Conservation (phyloP, 495 filamentous ascomycete species). For the Talaromyces liani region DNA sequence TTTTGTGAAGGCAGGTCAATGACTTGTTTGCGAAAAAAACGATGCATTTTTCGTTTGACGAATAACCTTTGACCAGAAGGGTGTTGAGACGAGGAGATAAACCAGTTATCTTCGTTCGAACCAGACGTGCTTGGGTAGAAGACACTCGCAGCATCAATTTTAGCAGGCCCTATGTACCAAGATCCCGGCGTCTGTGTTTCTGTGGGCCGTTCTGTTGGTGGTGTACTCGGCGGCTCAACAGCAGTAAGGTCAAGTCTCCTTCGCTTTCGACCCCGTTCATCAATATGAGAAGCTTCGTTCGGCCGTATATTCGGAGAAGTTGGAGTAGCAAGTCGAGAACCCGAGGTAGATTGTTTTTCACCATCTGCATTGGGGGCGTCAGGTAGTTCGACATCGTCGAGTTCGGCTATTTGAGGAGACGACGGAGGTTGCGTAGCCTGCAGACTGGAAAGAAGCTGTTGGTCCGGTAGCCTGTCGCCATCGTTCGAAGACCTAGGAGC, state of each 20-base stretch:
- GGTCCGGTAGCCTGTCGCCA: background rate
- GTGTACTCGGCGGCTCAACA: slow-evolving; percentile 1
- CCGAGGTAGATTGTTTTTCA: background rate
- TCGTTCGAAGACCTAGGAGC: background rate
- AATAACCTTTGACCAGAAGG: slow-evolving; percentile 18
- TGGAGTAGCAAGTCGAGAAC: background rate
- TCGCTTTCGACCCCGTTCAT: slow-evolving; percentile 35
- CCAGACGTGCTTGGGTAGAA: slow-evolving; percentile 16
- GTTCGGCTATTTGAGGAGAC: slow-evolving; percentile 1
- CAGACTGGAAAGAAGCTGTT: slow-evolving; percentile 1
- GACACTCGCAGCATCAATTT: slow-evolving; percentile 12
- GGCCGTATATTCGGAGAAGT: slow-evolving; percentile 4
- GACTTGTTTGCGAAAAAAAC: slow-evolving; percentile 18
- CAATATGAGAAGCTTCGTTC: slow-evolving; percentile 23
- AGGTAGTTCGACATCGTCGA: background rate
- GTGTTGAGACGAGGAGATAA: slow-evolving; percentile 12
- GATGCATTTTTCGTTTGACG: slow-evolving; percentile 18
- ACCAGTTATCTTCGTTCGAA: slow-evolving; percentile 14
- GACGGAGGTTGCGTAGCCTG: background rate
- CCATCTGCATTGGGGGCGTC: background rate
- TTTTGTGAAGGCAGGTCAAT: slow-evolving; percentile 11
- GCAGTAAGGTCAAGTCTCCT: slow-evolving; percentile 19
- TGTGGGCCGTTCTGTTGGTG: background rate
- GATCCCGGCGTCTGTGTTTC: background rate
- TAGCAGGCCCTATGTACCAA: slow-evolving; percentile 26